These are phyloP conservation scores for Miscanthus lutarioriparius DNA, from an alignment of 176 grass and related monocot species.

Conservation along the genomic window DNA sequence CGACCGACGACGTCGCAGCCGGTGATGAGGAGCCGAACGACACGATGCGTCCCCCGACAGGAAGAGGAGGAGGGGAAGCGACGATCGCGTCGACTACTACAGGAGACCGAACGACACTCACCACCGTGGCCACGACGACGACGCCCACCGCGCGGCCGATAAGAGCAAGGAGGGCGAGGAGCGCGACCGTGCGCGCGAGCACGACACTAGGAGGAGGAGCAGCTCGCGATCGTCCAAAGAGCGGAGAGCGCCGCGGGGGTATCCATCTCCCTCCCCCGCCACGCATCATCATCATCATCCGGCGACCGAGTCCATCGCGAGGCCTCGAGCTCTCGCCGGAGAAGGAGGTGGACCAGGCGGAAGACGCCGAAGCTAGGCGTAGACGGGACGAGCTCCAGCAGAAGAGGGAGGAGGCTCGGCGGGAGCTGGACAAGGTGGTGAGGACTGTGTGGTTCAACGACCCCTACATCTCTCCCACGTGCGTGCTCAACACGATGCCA, in stretches of 20 bases:
- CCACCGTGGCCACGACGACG: background rate
- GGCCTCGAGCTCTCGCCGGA: background rate
- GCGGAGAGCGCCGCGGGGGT: background rate
- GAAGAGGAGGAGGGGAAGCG: conserved; percentile 2
- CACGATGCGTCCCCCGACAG: background rate
- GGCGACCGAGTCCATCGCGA: background rate
- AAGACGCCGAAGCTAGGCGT: background rate
- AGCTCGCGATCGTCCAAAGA: background rate
- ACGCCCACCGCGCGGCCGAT: background rate
- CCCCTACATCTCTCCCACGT: conserved; percentile 21
- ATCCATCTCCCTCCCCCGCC: background rate
- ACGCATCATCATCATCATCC: background rate
- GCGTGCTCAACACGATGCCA: conserved; percentile 22
- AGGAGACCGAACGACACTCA: background rate
- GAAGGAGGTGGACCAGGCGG: background rate
- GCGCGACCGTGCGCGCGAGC: background rate
- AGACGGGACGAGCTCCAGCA: background rate
- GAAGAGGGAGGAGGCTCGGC: conserved; percentile 28
- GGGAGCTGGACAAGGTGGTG: conserved; percentile 29
- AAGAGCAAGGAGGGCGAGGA: background rate
- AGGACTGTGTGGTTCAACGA: conserved; percentile 51
- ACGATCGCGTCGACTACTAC: background rate
- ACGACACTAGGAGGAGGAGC: background rate
- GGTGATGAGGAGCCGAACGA: background rate
- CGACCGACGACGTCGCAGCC: background rate